Evolutionary conservation across 2,329 filamentous ascomycete genomes (phyloP), one percentile per base, ranked within the genome.

Genomic region (Bipolaris sorokiniana): DNA sequence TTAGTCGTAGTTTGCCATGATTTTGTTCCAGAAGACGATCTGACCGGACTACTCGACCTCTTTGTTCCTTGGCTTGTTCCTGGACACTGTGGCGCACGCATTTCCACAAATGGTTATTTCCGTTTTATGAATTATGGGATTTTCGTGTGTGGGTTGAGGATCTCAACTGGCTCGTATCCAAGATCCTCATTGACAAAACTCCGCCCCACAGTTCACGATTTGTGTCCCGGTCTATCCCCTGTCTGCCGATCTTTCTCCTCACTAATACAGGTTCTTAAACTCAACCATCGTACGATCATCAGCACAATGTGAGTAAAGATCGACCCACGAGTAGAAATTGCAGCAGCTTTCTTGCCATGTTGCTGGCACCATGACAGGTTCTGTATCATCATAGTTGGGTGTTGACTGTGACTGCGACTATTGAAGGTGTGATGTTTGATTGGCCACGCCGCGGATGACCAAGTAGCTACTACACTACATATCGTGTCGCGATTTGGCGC

Each of bases 171-270:
- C 23, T 48, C 20, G 38, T 23, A 44, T 41, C 18, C 28, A 28
- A 33, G 52, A 34, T 45, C 37, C 54, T 37, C 23, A 47, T 53
- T 18, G 31, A 48, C 23, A 44, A 44, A 18, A 31, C 31, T 22
- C 15, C 2, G 40, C 45, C 48, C 55, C 50, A 54, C 45, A 40
- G 37, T 28, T 33, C 34, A 49, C 45, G 48, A 40, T 20, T 52
- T 52, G 33, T 49, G 26, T 56, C 47, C 56, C 22, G 33, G 37
- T 36, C 36, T 52, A 34, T 49, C 45, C 56, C 56, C 48, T 51
- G 56, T 41, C 28, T 48, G 52, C 36, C 52, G 56, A 59, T 59
- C 56, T 34, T 48, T 51, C 52, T 48, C 56, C 56, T 56, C 52
- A 52, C 48, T 36, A 34, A 48, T 33, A 38, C 61, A 57, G 64